Percentiles rank a stretch among this genome's conserved stretches.
Conservation (phyloP, 2,329 filamentous ascomycete species). For the Torrubiellomyces zombiae region DNA sequence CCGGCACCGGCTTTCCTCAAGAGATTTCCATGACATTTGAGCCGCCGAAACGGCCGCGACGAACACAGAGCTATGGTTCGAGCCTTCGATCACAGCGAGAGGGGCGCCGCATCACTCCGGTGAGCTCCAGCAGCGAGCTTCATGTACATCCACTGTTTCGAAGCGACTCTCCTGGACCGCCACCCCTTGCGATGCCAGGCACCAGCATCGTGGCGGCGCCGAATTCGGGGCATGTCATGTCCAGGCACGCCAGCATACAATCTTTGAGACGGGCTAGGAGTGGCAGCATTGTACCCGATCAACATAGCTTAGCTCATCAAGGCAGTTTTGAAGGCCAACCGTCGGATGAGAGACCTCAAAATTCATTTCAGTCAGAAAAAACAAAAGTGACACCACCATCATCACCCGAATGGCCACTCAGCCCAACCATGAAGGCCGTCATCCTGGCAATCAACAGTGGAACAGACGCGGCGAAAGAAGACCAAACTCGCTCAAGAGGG, state of each 20-base stretch:
- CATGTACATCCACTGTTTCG: conserved; percentile 69
- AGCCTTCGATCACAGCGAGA: conserved; percentile 15
- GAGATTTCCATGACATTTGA: conserved; percentile 36
- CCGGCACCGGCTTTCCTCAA: conserved; percentile 31
- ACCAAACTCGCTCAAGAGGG: background rate
- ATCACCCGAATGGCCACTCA: conserved; percentile 44
- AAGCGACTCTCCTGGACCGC: conserved; percentile 51
- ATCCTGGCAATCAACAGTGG: too few species aligned
- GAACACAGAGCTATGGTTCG: conserved; percentile 37
- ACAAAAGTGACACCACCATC: conserved; percentile 41
- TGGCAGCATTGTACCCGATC: conserved; percentile 32
- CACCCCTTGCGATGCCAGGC: conserved; percentile 48
- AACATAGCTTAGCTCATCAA: conserved; percentile 28
- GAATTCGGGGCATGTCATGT: conserved; percentile 47
- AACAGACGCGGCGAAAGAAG: conserved; percentile 1
- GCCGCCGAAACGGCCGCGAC: conserved; percentile 24
- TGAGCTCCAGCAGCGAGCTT: conserved; percentile 32
- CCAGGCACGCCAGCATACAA: conserved; percentile 32
- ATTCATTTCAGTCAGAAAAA: too few species aligned
- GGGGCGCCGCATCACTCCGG: conserved; percentile 7
- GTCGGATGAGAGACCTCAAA: conserved; percentile 1
- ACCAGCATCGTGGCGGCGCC: conserved; percentile 58
- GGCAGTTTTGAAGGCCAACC: conserved; percentile 26
- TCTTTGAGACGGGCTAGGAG: conserved; percentile 38
- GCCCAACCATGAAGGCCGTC: conserved; percentile 32